Base-by-base conservation (phyloP, 1,284 basidiomycete species). In the Polyporus tsugae region DNA sequence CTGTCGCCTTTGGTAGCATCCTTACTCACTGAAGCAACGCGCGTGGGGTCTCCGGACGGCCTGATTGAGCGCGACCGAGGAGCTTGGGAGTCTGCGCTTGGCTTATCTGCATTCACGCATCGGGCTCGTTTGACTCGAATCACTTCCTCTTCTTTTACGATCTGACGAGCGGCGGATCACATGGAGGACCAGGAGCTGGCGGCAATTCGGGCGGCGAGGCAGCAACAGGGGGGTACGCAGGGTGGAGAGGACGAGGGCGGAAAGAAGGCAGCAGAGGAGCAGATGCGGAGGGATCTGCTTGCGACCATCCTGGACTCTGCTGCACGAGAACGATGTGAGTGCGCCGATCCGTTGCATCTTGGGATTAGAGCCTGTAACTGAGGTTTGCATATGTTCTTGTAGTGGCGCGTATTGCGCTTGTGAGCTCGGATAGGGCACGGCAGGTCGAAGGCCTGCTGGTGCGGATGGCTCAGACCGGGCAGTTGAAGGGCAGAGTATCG, bases 401-500 rank as follows among this genome's bases (percentile, higher is more conserved):
- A 35, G 94, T 95, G 70, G 95, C 96, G 4, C 90, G 97, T 59
- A 99, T 99, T 78, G 89, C 93, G 3, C 89, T 99, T 41, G 97
- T 98, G 69, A 94, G 96, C 76, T 95, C 96, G 0, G 90, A 95
- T 67, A 87, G 96, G 77, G 94, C 96, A 6, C 84, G 87, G 66
- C 91, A 96, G 79, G 96, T 99, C 73, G 94, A 98, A 80, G 87
- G 86, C 15, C 89, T 98, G 66, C 84, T 99, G 55, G 78, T 96
- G 44, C 88, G 95, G 53, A 97, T 98, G 95, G 96, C 94, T 7
- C 95, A 97, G 80, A 87, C 89, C 2, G 96, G 97, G n/a, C 96
- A 98, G 80, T 83, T 99, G 60, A 87, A 93, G 65, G 93, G 93
- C 13, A 87, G 92, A 65, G 92, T 99, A 55, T 91, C 89, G 35